Percentiles rank a stretch among this genome's conserved stretches.
Conservation (phyloP, 2,329 filamentous ascomycete genomes). For the Pseudocercospora pini-densiflorae region DNA sequence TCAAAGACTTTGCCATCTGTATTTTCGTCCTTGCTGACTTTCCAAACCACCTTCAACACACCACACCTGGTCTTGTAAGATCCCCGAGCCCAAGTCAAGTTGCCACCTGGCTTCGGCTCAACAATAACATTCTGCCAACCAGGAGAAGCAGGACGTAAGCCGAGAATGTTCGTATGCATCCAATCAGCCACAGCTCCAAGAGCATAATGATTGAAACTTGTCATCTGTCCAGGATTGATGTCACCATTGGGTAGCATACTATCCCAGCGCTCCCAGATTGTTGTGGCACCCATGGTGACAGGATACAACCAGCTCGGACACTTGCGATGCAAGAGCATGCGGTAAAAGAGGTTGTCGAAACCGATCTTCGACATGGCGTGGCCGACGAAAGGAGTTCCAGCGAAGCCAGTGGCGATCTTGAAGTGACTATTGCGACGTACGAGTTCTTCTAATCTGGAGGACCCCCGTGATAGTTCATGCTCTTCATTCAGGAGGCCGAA, state of each 20-base stretch:
- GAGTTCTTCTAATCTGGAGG: slow-evolving; percentile 34
- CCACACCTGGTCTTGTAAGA: neutral
- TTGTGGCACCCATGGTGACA: slow-evolving; percentile 53
- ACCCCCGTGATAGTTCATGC: slow-evolving; percentile 20
- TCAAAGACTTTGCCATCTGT: neutral
- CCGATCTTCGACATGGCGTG: slow-evolving; percentile 8
- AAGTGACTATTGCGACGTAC: slow-evolving; percentile 32
- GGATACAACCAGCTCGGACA: slow-evolving; percentile 57
- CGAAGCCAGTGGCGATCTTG: slow-evolving; percentile 44
- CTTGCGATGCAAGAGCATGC: slow-evolving; percentile 53
- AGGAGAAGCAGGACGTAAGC: neutral
- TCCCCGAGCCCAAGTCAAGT: neutral
- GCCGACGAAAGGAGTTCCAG: slow-evolving; percentile 63
- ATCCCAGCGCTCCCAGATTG: slow-evolving; percentile 59
- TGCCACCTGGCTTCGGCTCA: neutral
- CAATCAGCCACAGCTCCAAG: slow-evolving; percentile 56
- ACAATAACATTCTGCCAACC: slow-evolving; percentile 11
- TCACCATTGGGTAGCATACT: slow-evolving; percentile 50
- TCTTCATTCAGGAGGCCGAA: slow-evolving; percentile 34
- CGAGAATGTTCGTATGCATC: slow-evolving; percentile 42
- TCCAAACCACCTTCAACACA: neutral
- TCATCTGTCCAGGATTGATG: slow-evolving; percentile 55
- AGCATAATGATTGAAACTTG: slow-evolving; percentile 54
- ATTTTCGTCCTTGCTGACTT: neutral
- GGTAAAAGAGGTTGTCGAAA: slow-evolving; percentile 40